These are phyloP conservation scores for Colletotrichum chlorophyti DNA, from an alignment of 2,329 filamentous ascomycete genomes.

Conservation along the genomic window DNA sequence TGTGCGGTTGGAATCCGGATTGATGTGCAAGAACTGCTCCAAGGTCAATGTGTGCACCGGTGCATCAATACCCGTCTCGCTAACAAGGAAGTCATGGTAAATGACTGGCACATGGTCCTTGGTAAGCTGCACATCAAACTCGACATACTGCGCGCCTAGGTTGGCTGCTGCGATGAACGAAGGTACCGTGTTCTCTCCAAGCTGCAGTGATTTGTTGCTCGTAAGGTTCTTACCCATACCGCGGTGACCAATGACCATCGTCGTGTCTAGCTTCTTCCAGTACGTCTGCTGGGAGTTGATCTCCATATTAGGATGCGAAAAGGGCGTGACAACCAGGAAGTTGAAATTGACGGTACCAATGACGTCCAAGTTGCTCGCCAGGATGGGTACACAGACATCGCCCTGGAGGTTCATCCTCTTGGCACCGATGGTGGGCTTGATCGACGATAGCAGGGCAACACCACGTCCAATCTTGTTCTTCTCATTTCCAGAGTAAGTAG, in stretches of 20 bases:
- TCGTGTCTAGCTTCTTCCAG: conserved; percentile 90
- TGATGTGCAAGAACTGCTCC: conserved; percentile 94
- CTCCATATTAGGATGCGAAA: conserved; percentile 91
- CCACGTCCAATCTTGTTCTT: conserved; percentile 89
- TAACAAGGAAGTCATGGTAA: conserved; percentile 98
- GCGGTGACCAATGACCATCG: conserved; percentile 78
- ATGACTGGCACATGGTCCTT: conserved; percentile 98
- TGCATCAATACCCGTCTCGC: conserved; percentile 95
- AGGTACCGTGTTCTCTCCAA: conserved; percentile 94
- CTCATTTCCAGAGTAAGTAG: conserved; percentile 89
- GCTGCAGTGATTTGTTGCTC: conserved; percentile 84
- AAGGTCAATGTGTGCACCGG: conserved; percentile 94
- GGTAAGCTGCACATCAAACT: conserved; percentile 94
- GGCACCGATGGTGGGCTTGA: conserved; percentile 82
- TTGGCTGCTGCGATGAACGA: conserved; percentile 98
- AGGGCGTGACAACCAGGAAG: conserved; percentile 93
- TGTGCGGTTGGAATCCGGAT: conserved; percentile 51
- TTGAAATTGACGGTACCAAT: conserved; percentile 98
- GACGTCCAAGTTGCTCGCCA: conserved; percentile 84
- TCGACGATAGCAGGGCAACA: conserved; percentile 84
- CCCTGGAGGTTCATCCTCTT: conserved; percentile 93
- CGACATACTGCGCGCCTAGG: conserved; percentile 78
- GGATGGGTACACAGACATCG: conserved; percentile 89
- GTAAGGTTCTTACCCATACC: conserved; percentile 90
- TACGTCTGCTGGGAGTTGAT: conserved; percentile 92